Evolutionary conservation across 106 monocot genomes (phyloP).

Genomic region (Triglochin maritima): DNA sequence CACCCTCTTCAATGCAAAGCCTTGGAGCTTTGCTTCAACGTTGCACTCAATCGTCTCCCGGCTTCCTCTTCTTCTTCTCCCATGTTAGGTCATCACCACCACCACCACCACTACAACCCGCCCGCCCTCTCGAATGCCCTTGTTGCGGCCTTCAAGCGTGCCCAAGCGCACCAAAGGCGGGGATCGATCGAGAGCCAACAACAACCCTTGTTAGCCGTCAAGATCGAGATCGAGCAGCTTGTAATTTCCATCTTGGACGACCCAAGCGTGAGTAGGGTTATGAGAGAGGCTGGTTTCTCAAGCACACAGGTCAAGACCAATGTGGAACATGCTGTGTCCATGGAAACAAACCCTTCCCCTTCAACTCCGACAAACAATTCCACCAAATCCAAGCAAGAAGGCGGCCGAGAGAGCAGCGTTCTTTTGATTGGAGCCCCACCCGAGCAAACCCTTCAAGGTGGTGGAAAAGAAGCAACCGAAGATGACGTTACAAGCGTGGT

Average conservation of each 20-base stretch:
- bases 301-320: slow-evolving; percentile 90
- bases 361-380: slow-evolving; percentile 9
- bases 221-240: slow-evolving; percentile 94
- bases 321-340: slow-evolving; percentile 53
- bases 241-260: slow-evolving; percentile 80
- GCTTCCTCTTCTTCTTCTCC: slow-evolving; percentile 33
- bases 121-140: slow-evolving; percentile 83
- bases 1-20: slow-evolving; percentile 92
- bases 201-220: slow-evolving; percentile 67
- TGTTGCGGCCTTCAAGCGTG: slow-evolving; percentile 84
- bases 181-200: slow-evolving; percentile 85
- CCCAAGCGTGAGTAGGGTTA: slow-evolving; percentile 87
- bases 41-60: slow-evolving; percentile 83
- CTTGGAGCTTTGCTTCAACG: slow-evolving; percentile 90
- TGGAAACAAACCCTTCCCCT: slow-evolving; percentile 12
- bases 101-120: slow-evolving; percentile 35
- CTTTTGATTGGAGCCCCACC: too few species aligned
- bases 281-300: slow-evolving; percentile 94
- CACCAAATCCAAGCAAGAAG: slow-evolving; percentile 7
- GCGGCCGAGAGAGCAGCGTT: not conserved
- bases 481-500: slow-evolving; percentile 59
- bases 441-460: too few species aligned
- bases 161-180: slow-evolving; percentile 84
- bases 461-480: slow-evolving; percentile 1
- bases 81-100: slow-evolving; percentile 18